Evolutionary conservation across 1,139 yeast species (phyloP).

Genomic region (Geotrichum klebahnii): DNA sequence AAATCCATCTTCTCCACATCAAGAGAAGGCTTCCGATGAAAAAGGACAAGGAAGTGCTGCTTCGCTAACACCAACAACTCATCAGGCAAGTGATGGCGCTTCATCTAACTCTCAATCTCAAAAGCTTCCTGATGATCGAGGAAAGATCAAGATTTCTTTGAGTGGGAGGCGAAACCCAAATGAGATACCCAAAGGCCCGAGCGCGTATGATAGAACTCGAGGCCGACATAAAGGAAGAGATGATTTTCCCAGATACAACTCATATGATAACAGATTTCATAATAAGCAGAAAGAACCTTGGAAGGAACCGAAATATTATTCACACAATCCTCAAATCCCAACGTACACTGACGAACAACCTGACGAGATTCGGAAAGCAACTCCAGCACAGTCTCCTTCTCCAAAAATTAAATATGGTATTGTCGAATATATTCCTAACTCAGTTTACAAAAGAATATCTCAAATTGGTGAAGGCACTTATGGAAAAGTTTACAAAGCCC

Average conservation of each 20-base stretch:
- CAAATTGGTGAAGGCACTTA: conserved; percentile 85
- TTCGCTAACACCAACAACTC: neutral
- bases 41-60: neutral
- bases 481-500: conserved; percentile 76
- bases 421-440: conserved; percentile 23
- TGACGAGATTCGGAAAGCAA: conserved; percentile 1
- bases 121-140: conserved; percentile 14
- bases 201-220: conserved; percentile 7
- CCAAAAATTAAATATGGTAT: conserved; percentile 13
- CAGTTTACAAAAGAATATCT: conserved; percentile 43
- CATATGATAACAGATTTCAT: neutral
- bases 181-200: conserved; percentile 15
- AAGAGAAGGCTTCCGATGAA: neutral
- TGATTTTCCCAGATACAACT: neutral
- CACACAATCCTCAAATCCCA: conserved; percentile 1
- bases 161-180: conserved; percentile 10
- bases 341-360: conserved; percentile 11
- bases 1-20: conserved; percentile 1
- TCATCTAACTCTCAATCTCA: neutral
- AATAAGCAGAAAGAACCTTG: conserved; percentile 1
- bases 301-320: neutral
- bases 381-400: neutral
- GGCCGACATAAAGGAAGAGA: conserved; percentile 1
- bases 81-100: neutral
- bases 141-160: conserved; percentile 15